Conservation (phyloP, 768 basidiomycete species). For the Tulasnella sp. region DNA sequence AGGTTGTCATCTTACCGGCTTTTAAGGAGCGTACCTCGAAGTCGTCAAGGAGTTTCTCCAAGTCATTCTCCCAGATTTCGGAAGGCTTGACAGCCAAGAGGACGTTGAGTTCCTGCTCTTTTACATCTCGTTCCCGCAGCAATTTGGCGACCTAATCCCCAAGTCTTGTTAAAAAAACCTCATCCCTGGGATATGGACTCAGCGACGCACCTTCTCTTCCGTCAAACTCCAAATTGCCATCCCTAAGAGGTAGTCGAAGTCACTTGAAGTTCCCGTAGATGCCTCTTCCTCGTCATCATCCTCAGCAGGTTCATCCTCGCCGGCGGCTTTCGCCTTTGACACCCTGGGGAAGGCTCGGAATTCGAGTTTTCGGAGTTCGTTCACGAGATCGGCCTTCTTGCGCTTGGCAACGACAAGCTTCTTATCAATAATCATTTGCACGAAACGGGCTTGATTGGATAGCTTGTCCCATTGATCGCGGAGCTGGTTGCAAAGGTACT, state of each 20-base stretch:
- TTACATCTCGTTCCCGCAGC: slow-evolving; percentile 69
- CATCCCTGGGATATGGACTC: background rate
- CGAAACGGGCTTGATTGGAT: slow-evolving; percentile 92
- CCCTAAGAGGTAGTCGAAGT: slow-evolving; percentile 90
- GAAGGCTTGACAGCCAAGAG: slow-evolving; percentile 75
- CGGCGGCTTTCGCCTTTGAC: slow-evolving; percentile 59
- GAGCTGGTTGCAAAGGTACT: slow-evolving; percentile 77
- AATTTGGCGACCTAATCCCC: slow-evolving; percentile 78
- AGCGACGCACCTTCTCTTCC: slow-evolving; percentile 67
- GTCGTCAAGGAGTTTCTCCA: slow-evolving; percentile 75
- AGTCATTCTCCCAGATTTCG: slow-evolving; percentile 84
- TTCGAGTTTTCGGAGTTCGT: slow-evolving; percentile 72
- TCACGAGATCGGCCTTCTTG: slow-evolving; percentile 81
- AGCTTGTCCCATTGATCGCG: slow-evolving; percentile 77
- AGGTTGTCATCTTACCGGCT: background rate
- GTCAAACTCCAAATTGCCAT: slow-evolving; percentile 97
- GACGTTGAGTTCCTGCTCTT: slow-evolving; percentile 73
- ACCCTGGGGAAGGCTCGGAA: slow-evolving; percentile 93
- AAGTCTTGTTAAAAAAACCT: background rate
- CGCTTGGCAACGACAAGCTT: slow-evolving; percentile 79
- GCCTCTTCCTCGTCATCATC: slow-evolving; percentile 50
- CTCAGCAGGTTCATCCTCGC: slow-evolving; percentile 58
- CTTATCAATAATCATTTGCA: slow-evolving; percentile 90
- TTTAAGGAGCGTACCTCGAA: slow-evolving; percentile 61
- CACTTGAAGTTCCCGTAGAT: slow-evolving; percentile 47